Conservation (phyloP, 495 filamentous ascomycete genomes). For the Elasticomyces elasticus region DNA sequence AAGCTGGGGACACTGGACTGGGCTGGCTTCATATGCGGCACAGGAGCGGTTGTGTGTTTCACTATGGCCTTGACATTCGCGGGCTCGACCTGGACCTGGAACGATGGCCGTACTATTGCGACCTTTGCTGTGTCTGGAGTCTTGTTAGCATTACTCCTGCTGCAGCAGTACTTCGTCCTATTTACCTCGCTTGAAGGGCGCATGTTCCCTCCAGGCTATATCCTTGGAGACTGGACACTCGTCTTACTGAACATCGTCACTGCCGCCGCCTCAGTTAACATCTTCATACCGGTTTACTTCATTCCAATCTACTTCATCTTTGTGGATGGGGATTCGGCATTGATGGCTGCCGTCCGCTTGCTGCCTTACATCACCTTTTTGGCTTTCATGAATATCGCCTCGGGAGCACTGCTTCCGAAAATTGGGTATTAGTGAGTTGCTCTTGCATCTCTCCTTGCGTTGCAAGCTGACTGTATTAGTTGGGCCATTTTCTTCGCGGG, state of each 20-base stretch:
- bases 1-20: constrained; percentile 13
- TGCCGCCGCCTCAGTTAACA: background rate
- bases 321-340: constrained; percentile 10
- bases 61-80: background rate
- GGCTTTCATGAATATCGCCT: constrained; percentile 22
- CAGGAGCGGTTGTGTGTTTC: background rate
- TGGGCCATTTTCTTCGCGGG: constrained; percentile 19
- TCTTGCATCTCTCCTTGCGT: constrained; percentile 25
- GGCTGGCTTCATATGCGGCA: background rate
- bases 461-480: too few species aligned
- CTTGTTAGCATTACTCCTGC: background rate
- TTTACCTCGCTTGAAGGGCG: background rate
- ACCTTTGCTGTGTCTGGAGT: background rate
- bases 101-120: background rate
- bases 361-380: constrained; percentile 25
- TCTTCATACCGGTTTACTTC: background rate
- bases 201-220: background rate
- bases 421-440: constrained; percentile 17
- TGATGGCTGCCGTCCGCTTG: constrained; percentile 22
- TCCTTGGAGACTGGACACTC: background rate
- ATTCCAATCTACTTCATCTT: constrained; percentile 5
- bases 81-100: background rate
- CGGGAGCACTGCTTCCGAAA: constrained; percentile 16
- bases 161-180: background rate
- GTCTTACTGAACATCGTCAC: background rate